Base-by-base conservation (phyloP, 2,329 filamentous ascomycete genomes). In the Neopestalotiopsis sp. region DNA sequence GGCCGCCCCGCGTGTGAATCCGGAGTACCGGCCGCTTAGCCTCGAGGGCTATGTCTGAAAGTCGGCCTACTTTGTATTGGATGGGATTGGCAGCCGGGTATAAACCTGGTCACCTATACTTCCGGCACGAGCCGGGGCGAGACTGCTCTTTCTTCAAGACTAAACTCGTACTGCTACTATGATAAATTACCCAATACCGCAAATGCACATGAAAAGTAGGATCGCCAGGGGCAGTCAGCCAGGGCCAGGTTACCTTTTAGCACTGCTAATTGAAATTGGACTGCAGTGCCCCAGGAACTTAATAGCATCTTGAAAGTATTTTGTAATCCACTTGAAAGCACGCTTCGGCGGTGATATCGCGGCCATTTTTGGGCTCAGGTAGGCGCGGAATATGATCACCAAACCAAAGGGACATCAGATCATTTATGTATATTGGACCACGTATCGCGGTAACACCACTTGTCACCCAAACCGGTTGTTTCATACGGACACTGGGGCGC, bases 391-490 rank as follows among this genome's bases (percentile, higher is more conserved):
- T 42, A 17, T 65, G 45, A 53, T 53, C 45, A 53, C 17, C 17
- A 17, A 49, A 53, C 17, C 17, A 17, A 49, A 38, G 17, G n/a
- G 9, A 17, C 10, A 53, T 53, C 34, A 38, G 45, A 53, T 53
- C 45, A 53, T 17, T n/a, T 20, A 53, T 30, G 45, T 20, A 14
- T 64, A 64, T 61, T 61, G 49, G 57, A 17, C 32, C 34, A 58
- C 40, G 64, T 53, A 59, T 64, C 38, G 30, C 5, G 49, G 17
- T 24, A 56, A 34, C 59, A 40, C 59, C 59, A 20, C 24, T 67
- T 56, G 38, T 67, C 56, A 49, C 65, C 56, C 30, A 61, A 61
- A 67, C 65, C 65, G 65, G 65, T n/a, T 53, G 65, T 67, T 61
- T 67, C 65, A 67, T 42, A 17, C 14, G 42, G 9, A n/a, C 63